phyloP scores from a whole-genome alignment of 2,329 filamentous ascomycete genomes.

The Phyllosticta citribraziliensis region DNA sequence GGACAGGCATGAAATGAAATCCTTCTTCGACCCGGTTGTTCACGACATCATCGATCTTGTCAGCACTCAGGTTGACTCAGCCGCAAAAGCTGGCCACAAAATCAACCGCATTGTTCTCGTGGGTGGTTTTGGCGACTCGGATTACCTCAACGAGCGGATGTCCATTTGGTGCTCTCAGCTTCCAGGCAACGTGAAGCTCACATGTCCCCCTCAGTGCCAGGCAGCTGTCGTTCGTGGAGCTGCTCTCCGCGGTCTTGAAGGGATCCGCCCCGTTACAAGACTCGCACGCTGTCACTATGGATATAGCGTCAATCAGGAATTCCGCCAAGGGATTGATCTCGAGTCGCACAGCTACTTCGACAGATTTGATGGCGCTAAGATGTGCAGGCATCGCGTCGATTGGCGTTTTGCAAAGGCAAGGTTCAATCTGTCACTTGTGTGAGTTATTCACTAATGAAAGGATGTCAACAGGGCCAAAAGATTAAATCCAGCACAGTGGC shows the following conservation, averaged over 20 bases:
- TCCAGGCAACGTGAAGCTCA: background rate
- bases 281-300: background rate
- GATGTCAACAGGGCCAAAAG: no score
- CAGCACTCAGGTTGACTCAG: conserved; percentile 35
- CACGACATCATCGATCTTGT: conserved; percentile 39
- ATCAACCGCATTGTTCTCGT: conserved; percentile 61
- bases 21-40: conserved; percentile 66
- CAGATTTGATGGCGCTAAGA: background rate
- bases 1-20: conserved; percentile 45
- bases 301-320: background rate
- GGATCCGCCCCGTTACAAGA: background rate
- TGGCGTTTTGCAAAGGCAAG: no score
- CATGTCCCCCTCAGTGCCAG: background rate
- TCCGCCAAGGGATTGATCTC: background rate
- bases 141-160: conserved; percentile 60
- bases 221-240: background rate
- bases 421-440: no score
- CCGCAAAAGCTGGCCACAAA: conserved; percentile 30
- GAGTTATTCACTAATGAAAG: no score
- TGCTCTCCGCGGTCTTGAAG: background rate
- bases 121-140: conserved; percentile 71
- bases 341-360: background rate
- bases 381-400: background rate
- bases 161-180: background rate
- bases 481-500: no score